Conservation (phyloP, 2,329 filamentous ascomycete species). For the Stagonosporopsis chrysanthemi region DNA sequence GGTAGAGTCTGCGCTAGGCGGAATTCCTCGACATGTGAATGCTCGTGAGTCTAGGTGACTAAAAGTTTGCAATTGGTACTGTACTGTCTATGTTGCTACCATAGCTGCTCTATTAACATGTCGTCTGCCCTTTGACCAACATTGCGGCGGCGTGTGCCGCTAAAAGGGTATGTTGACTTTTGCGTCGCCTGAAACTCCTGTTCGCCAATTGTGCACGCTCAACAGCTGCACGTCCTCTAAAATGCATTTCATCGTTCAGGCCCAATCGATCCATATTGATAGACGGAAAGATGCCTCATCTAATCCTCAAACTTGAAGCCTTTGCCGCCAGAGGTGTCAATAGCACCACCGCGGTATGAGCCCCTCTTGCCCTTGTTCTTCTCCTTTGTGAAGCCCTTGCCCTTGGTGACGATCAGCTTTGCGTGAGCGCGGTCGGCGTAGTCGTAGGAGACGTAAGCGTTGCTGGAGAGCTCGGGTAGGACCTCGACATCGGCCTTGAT, state of each 20-base stretch:
- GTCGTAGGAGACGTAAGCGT: slow-evolving; percentile 81
- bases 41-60: neutral
- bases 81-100: slow-evolving; percentile 1
- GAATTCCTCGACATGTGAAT: too few relatives aligned
- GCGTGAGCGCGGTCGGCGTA: slow-evolving; percentile 90
- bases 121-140: neutral
- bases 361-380: slow-evolving; percentile 91
- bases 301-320: slow-evolving; percentile 94
- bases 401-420: slow-evolving; percentile 87
- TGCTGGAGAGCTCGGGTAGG: slow-evolving; percentile 75
- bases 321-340: slow-evolving; percentile 83
- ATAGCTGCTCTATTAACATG: slow-evolving; percentile 5
- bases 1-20: too few relatives aligned
- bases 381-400: slow-evolving; percentile 98
- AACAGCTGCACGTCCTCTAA: slow-evolving; percentile 3
- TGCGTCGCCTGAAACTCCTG: slow-evolving; percentile 11
- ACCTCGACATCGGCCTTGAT: slow-evolving; percentile 74
- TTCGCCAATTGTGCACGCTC: slow-evolving; percentile 7
- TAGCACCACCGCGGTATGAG: slow-evolving; percentile 85
- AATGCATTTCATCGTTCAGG: neutral
- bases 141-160: neutral
- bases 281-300: neutral
- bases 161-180: slow-evolving; percentile 18
- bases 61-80: neutral
- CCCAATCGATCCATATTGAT: neutral